Base-by-base conservation (phyloP, 352 stramenopile genomes). In the Globisporangium irregulare region DNA sequence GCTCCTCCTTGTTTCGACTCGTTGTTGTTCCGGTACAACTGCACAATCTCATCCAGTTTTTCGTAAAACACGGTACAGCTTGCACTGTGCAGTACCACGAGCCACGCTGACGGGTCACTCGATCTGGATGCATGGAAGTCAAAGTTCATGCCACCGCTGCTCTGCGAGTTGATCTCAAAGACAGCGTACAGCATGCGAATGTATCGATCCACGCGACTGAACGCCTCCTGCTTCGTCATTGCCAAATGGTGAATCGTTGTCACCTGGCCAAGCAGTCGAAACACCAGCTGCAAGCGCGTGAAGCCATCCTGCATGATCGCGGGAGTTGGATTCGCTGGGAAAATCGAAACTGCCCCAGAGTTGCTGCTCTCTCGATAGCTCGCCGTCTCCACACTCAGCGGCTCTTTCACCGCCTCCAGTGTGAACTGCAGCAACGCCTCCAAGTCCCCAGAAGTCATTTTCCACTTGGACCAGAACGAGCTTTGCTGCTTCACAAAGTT, bases 401-500 rank as follows among this genome's bases (percentile, higher is more conserved):
- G 85, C 36, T 91, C 83, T 51, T 85, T 78, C 7, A 92, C 67
- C 0, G 80, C 78, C 14, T 90, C 83, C 10, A 91, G 56, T 5
- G 75, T 76, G 34, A 87, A 91, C 27, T 76, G 72, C n/a, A 91
- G 67, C 15, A 94, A 67, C 1, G 72, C 74, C 27, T 90, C 77
- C 55, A 93, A 38, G 56, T 94, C 83, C 6, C 56, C n/a, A 9
- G 76, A 62, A 14, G 77, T 76, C 66, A 94, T 82, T 60, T 84
- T 91, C 85, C 85, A 94, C 50, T 90, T 92, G 3, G 72, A 60
- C 87, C 87, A 94, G 53, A 94, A 76, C 4, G 64, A 27, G 1
- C 75, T 72, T 69, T 93, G 87, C 61, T 93, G 87, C 53, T 93
- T 94, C 53, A 94, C 87, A 58, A 94, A 94, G 57, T 94, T 94